Evolutionary conservation across 495 filamentous ascomycete species (phyloP).

Genomic region (Chlorociboria aeruginascens): DNA sequence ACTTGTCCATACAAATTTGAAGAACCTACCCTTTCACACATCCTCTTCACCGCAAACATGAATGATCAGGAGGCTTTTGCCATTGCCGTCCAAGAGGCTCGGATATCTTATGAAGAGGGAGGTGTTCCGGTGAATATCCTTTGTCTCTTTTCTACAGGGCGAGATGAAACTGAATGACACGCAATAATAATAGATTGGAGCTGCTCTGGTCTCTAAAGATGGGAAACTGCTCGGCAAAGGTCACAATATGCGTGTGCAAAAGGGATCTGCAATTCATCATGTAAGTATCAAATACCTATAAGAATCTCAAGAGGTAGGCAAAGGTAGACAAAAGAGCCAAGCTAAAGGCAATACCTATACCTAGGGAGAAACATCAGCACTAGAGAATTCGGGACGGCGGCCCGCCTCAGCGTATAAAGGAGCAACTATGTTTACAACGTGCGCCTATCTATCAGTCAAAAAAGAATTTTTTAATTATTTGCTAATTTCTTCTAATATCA

Average conservation of each 20-base stretch:
- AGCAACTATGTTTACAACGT: constrained; percentile 74
- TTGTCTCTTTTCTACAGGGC: no score
- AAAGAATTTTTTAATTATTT: not conserved
- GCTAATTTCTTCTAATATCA: not conserved
- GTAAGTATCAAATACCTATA: constrained; percentile 33
- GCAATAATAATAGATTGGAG: constrained; percentile 47
- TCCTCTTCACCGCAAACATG: constrained; percentile 22
- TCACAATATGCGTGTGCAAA: constrained; percentile 75
- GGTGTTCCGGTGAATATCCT: constrained; percentile 48
- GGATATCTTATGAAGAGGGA: constrained; percentile 53
- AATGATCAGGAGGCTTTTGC: constrained; percentile 40
- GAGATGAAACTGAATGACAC: not conserved
- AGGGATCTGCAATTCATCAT: constrained; percentile 62
- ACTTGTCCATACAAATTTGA: not conserved
- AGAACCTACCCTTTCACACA: not conserved
- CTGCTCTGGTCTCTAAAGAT: constrained; percentile 55
- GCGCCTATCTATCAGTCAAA: not conserved
- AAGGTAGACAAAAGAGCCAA: no score
- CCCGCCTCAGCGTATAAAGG: constrained; percentile 59
- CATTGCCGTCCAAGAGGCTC: constrained; percentile 69
- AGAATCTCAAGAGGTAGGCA: not conserved
- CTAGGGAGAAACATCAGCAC: constrained; percentile 69
- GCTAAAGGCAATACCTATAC: not conserved
- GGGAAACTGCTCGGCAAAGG: constrained; percentile 69
- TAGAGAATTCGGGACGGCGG: constrained; percentile 68